Base-by-base conservation (phyloP, 2,329 filamentous ascomycete species). In the Cryphonectria radicalis region DNA sequence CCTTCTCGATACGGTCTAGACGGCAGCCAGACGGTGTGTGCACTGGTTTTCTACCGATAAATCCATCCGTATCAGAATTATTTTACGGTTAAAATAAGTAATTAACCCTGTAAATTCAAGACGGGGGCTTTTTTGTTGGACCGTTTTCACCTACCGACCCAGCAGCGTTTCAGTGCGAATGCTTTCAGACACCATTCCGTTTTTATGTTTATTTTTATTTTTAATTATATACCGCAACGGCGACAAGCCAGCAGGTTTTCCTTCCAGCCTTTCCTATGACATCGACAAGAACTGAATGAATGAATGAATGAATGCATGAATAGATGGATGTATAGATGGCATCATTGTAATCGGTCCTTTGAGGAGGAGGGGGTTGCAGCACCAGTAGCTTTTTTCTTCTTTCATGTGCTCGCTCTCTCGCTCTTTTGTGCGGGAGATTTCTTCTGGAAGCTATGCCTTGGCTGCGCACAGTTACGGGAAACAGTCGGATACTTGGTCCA, bases 341-440 rank as follows among this genome's bases (percentile, higher is more conserved):
- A 62, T 37, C 35, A 11, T 40, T 11, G 32, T 37, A 62, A 40
- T 62, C 35, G 59, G 59, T 62, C 59, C 35, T 62, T 62, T 59
- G 28, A 11, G 55, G 6, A 17, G 8, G 35, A 37, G 14, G 57
- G 28, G 57, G 32, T 37, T 40, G 35, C 46, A 7, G 37, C 35
- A 19, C 25, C 25, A 19, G 55, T 50, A 50, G 8, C 22, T 11
- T 11, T 50, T 11, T 40, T 11, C n/a, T 11, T 32, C 32, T 32
- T 50, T 10, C 28, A 28, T 28, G 35, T 35, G 37, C 63, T 53
- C 62, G 63, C 37, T 43, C 25, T 42, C 35, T 70, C 68, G 68
- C 68, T 66, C 63, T 66, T 70, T 70, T 66, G 25, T n/a, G 63
- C 68, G 68, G 68, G 19, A 66, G 62, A 70, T 66, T 53, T 60